Conservation (phyloP, 306 rosid species). For the Quillaja saponaria region DNA sequence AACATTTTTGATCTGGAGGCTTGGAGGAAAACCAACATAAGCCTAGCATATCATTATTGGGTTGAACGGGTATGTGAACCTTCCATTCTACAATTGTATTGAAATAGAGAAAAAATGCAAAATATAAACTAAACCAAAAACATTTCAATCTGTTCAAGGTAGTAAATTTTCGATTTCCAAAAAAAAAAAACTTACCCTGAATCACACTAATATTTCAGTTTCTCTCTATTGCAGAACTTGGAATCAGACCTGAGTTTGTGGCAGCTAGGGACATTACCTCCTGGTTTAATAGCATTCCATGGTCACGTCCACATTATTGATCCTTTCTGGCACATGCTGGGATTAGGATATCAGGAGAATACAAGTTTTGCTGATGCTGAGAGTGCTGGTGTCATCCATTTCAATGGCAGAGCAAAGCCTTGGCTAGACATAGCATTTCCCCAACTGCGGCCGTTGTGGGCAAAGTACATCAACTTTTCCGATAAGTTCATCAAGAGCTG, state of each 20-base stretch:
- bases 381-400: constrained; percentile 87
- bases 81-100: constrained; percentile 19
- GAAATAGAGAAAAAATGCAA: not conserved
- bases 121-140: constrained; percentile 1
- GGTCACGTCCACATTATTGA: constrained; percentile 82
- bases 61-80: constrained; percentile 62
- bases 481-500: constrained; percentile 92
- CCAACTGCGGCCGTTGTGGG: constrained; percentile 68
- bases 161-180: constrained; percentile 10
- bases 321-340: constrained; percentile 98
- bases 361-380: constrained; percentile 69
- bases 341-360: constrained; percentile 93
- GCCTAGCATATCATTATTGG: constrained; percentile 83
- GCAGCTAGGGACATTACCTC: constrained; percentile 99
- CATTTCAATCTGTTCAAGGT: constrained; percentile 5
- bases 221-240: constrained; percentile 66
- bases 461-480: constrained; percentile 78
- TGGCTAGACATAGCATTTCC: constrained; percentile 98
- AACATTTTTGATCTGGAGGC: constrained; percentile 93
- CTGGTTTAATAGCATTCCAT: constrained; percentile 96
- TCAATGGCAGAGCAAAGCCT: constrained; percentile 96
- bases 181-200: constrained; percentile 14
- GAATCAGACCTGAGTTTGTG: constrained; percentile 94
- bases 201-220: constrained; percentile 2
- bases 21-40: constrained; percentile 97